Evolutionary conservation across 257 asterid genomes (phyloP), one percentile per base, ranked within the genome.

Genomic region (Agastache rugosa): DNA sequence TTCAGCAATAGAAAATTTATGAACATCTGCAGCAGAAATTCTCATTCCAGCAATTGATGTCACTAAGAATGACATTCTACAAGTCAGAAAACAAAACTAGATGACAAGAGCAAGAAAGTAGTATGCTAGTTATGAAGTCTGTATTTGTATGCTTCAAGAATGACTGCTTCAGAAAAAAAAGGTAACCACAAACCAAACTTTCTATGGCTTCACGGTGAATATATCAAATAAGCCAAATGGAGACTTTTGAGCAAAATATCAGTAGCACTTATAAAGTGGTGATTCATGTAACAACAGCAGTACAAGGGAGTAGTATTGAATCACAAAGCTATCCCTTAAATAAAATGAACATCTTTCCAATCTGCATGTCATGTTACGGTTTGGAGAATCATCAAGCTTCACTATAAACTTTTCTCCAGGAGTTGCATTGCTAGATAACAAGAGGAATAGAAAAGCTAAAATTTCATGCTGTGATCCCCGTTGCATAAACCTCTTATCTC

Each of bases 1-100:
- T 59, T 20, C 42, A 16, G 51, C 37, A 59, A 61, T 69, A 23
- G 54, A 11, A 39, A 44, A 61, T 61, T 31, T 19, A 69, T 45
- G 58, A 69, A 64, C 68, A 63, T 60, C 44, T 45, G 62, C 10
- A 41, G 68, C 51, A 62, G 42, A 70, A 42, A 5, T 59, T 29
- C 23, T 59, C 50, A 67, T 22, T 75, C 51, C 11, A 35, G 14
- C 42, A 34, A 62, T 29, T 37, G 45, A 64, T 55, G 45, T 47
- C 25, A 39, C 54, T 56, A 15, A 50, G 56, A 47, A 20, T 47
- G 64, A 6, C 22, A 31, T 47, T 22, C 15, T 3, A 20, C 8
- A 42, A 7, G 53, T 15, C 47, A 25, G 19, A 16, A 42, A 22
- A 20, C 25, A 11, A 39, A 22, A 65, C 8, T 19, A 41, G 54